A percentile compares a stretch with the other conserved stretches of the same genome.
Evolutionary conservation across 2,329 filamentous ascomycete species (phyloP).

Genomic region (Mycosphaerelloides madeirae): DNA sequence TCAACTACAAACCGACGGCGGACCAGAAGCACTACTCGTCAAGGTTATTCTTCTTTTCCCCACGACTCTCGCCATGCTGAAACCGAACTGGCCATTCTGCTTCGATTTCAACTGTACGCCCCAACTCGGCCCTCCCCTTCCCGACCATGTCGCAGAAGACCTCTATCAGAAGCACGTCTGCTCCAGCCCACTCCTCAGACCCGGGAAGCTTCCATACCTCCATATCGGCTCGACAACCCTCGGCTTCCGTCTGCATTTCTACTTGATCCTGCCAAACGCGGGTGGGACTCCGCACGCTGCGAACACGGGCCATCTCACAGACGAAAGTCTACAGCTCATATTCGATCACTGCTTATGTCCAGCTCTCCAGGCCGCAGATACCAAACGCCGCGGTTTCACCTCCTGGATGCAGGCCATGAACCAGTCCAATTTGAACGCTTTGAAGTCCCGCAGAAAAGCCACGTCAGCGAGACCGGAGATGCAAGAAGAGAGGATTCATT

Average conservation of each 20-base stretch:
- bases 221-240: constrained; percentile 19
- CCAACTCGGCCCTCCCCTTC: constrained; percentile 17
- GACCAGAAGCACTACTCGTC: constrained; percentile 15
- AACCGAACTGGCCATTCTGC: constrained; percentile 17
- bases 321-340: constrained; percentile 13
- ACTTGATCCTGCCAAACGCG: constrained; percentile 18
- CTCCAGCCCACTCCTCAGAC: constrained; percentile 9
- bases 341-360: constrained; percentile 16
- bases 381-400: constrained; percentile 12
- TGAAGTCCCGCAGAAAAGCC: constrained; percentile 18
- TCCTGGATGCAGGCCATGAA: constrained; percentile 21
- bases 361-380: constrained; percentile 15
- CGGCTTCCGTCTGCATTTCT: constrained; percentile 19
- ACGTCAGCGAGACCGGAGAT: too few relatives aligned
- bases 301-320: constrained; percentile 9
- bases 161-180: constrained; percentile 18
- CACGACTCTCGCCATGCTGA: constrained; percentile 18
- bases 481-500: constrained; percentile 19
- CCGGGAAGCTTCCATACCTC: constrained; percentile 17
- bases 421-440: constrained; percentile 18
- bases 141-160: constrained; percentile 11
- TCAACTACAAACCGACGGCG: constrained; percentile 14
- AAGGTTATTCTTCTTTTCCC: constrained; percentile 17
- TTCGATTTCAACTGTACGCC: constrained; percentile 20
- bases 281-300: constrained; percentile 7